These are phyloP conservation scores for Pezicula radicicola DNA, from an alignment of 2,329 filamentous ascomycete genomes.

Conservation along the genomic window DNA sequence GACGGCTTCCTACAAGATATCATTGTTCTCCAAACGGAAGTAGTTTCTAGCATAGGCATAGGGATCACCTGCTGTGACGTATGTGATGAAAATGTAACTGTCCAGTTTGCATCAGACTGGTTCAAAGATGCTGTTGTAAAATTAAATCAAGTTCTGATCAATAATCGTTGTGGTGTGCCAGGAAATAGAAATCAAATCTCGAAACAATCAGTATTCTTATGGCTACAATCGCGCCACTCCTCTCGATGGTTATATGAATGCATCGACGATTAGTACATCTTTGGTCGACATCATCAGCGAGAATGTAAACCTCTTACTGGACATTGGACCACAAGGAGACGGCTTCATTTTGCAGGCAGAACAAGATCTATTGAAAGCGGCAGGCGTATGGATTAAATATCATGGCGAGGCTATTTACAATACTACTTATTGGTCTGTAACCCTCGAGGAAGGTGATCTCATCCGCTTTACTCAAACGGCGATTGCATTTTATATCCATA, in stretches of 20 bases:
- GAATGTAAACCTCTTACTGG: slow-evolving; percentile 53
- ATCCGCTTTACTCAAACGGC: slow-evolving; percentile 7
- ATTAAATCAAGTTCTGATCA: slow-evolving; percentile 48
- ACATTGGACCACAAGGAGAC: slow-evolving; percentile 50
- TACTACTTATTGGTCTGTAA: slow-evolving; percentile 44
- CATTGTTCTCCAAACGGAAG: slow-evolving; percentile 41
- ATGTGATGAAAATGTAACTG: slow-evolving; percentile 38
- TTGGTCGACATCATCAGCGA: slow-evolving; percentile 50
- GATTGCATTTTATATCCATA: slow-evolving; percentile 9
- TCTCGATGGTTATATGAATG: slow-evolving; percentile 46
- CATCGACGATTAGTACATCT: slow-evolving; percentile 40
- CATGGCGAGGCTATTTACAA: slow-evolving; percentile 54
- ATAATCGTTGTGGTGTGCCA: slow-evolving; percentile 52
- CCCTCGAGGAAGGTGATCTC: slow-evolving; percentile 19
- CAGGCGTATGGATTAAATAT: slow-evolving; percentile 49
- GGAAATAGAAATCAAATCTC: slow-evolving; percentile 56
- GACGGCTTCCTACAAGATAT: slow-evolving; percentile 38
- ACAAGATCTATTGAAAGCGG: slow-evolving; percentile 41
- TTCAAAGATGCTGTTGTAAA: slow-evolving; percentile 33
- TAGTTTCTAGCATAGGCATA: slow-evolving; percentile 36
- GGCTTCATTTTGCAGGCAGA: slow-evolving; percentile 49
- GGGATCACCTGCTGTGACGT: slow-evolving; percentile 48
- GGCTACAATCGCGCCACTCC: slow-evolving; percentile 55
- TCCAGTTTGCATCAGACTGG: slow-evolving; percentile 36
- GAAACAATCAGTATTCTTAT: slow-evolving; percentile 57